Conservation (phyloP, 2,329 filamentous ascomycete species). For the Penicillium concentricum region DNA sequence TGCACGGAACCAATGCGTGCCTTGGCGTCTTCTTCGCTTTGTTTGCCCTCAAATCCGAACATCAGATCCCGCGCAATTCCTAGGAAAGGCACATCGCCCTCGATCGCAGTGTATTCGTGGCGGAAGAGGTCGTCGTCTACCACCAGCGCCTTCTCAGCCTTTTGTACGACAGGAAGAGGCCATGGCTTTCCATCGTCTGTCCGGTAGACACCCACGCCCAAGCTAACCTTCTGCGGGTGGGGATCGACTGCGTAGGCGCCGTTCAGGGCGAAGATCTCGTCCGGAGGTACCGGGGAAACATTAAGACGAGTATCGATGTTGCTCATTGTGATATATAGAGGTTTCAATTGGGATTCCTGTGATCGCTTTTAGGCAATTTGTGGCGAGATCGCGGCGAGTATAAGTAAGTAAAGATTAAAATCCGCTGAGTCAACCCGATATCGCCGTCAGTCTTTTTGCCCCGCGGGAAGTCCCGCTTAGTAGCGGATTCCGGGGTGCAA, state of each 20-base stretch:
- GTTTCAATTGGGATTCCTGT: not conserved
- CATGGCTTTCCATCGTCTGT: constrained; percentile 94
- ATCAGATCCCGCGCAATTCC: constrained; percentile 84
- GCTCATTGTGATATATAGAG: constrained; percentile 24
- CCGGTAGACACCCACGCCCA: constrained; percentile 87
- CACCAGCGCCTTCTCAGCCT: constrained; percentile 70
- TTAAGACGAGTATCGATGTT: constrained; percentile 39
- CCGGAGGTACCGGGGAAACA: constrained; percentile 80
- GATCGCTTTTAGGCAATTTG: not conserved
- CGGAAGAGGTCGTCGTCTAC: constrained; percentile 82
- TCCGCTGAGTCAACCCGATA: constrained; percentile 33
- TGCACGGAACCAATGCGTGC: constrained; percentile 68
- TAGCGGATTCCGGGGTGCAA: constrained; percentile 12
- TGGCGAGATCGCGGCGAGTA: constrained; percentile 3
- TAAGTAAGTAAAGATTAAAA: constrained; percentile 5
- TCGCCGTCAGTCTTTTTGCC: constrained; percentile 27
- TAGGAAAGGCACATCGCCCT: constrained; percentile 79
- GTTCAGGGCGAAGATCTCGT: constrained; percentile 87
- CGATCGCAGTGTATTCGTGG: constrained; percentile 96
- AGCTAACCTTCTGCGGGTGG: constrained; percentile 73
- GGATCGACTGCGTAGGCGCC: constrained; percentile 76
- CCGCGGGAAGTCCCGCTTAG: constrained; percentile 27
- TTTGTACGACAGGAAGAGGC: constrained; percentile 88
- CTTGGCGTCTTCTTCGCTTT: constrained; percentile 37
- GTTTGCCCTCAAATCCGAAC: constrained; percentile 61